Conservation (phyloP, 306 rosid genomes). For the Quercus gilva region DNA sequence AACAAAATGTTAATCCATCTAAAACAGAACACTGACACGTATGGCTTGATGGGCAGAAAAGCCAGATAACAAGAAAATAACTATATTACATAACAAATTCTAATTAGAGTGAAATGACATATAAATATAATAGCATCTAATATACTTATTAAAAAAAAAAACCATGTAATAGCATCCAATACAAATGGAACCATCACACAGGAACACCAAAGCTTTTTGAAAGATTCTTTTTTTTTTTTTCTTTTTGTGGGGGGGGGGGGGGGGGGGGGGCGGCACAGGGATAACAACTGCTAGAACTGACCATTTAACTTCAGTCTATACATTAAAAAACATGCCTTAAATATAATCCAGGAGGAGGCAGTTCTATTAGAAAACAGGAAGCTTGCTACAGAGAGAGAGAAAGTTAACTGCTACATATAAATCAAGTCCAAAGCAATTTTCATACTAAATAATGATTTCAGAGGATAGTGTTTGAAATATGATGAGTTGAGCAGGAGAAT, state of each 20-base stretch:
- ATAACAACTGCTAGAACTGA: too few relatives aligned
- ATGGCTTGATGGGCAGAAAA: background rate
- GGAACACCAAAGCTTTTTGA: too few relatives aligned
- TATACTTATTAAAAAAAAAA: background rate
- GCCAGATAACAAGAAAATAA: background rate
- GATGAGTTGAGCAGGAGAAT: background rate
- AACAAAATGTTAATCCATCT: slow-evolving; percentile 7
- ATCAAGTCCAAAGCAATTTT: background rate
- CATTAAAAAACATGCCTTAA: background rate
- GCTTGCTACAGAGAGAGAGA: background rate
- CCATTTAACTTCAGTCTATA: background rate
- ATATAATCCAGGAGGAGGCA: background rate
- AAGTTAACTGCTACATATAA: background rate
- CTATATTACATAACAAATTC: background rate
- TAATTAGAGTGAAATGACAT: background rate
- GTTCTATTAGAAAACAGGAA: background rate
- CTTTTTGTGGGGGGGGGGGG: too few relatives aligned
- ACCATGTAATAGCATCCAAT: background rate
- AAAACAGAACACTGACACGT: slow-evolving; percentile 5
- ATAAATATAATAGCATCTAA: background rate
- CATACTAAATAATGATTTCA: background rate
- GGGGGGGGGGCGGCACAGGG: too few relatives aligned
- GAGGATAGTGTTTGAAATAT: background rate
- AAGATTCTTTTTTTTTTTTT: too few relatives aligned
- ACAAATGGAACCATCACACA: background rate